A percentile compares a stretch with the other conserved stretches of the same genome.
Evolutionary conservation across 805 yeast genomes (phyloP).

Genomic region (Candida easanensis): DNA sequence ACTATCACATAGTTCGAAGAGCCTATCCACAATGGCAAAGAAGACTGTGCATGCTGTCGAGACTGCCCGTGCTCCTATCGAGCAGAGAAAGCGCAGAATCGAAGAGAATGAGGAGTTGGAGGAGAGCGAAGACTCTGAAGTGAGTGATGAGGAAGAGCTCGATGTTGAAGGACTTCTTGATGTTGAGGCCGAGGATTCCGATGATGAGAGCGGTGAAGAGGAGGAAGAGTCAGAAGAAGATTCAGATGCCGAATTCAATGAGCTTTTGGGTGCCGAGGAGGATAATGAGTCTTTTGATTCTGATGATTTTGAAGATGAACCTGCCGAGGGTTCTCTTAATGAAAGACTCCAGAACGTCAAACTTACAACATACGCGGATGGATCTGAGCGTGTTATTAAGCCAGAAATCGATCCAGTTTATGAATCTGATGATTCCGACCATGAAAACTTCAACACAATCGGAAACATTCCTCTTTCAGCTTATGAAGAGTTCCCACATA

Average conservation of each 20-base stretch:
- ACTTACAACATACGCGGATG: constrained; percentile 66
- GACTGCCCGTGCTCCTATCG: constrained; percentile 1
- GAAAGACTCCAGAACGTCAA: constrained; percentile 25
- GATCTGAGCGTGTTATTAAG: constrained; percentile 68
- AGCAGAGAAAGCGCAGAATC: constrained; percentile 22
- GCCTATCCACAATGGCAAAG: constrained; percentile 7
- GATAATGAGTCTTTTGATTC: constrained; percentile 34
- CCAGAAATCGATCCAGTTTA: constrained; percentile 96
- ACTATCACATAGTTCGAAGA: background rate
- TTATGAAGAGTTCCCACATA: constrained; percentile 95
- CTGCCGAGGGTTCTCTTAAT: constrained; percentile 36
- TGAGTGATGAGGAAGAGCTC: constrained; percentile 17
- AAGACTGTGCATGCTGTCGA: background rate
- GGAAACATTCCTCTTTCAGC: constrained; percentile 93
- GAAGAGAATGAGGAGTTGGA: constrained; percentile 13
- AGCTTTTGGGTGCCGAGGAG: constrained; percentile 55
- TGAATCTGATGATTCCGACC: constrained; percentile 91
- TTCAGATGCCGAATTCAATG: constrained; percentile 62
- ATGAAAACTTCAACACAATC: constrained; percentile 77
- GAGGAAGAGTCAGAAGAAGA: constrained; percentile 29
- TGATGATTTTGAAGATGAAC: constrained; percentile 51
- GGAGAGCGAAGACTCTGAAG: constrained; percentile 14
- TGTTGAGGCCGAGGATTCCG: constrained; percentile 16
- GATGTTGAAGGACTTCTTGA: constrained; percentile 37
- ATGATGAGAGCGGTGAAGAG: constrained; percentile 12